Percentiles rank a stretch among this genome's conserved stretches.
These are phyloP conservation scores for Lagenidium giganteum DNA, from an alignment of 352 stramenopile genomes.

Conservation along the genomic window DNA sequence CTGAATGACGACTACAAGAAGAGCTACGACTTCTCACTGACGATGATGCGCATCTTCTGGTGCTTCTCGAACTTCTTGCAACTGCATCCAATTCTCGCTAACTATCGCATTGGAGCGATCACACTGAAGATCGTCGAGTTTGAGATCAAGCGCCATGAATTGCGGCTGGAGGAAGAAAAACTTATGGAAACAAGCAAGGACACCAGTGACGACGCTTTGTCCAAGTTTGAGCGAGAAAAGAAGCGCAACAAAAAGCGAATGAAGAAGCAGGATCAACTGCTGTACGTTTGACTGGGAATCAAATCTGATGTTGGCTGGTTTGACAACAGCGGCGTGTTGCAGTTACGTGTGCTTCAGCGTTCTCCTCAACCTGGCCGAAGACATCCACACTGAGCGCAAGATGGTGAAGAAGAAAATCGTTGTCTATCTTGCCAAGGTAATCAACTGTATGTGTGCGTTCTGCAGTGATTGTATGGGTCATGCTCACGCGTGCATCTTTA, in stretches of 20 bases:
- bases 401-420: constrained; percentile 94
- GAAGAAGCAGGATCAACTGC: constrained; percentile 92
- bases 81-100: constrained; percentile 90
- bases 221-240: constrained; percentile 74
- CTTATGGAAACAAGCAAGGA: constrained; percentile 29
- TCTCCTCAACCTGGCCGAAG: constrained; percentile 92
- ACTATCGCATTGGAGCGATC: constrained; percentile 91
- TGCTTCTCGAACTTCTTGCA: constrained; percentile 95
- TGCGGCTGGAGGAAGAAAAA: constrained; percentile 70
- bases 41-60: constrained; percentile 94
- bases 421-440: constrained; percentile 69
- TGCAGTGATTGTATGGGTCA: neutral
- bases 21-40: constrained; percentile 91
- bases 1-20: constrained; percentile 95
- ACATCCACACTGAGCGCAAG: constrained; percentile 92
- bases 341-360: constrained; percentile 90
- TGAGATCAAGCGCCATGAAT: constrained; percentile 88
- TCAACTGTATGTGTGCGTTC: neutral
- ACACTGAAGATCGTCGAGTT: constrained; percentile 94
- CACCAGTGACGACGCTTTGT: constrained; percentile 24
- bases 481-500: neutral
- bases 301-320: constrained; percentile 2
- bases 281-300: no score
- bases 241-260: constrained; percentile 86
- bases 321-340: neutral